Evolutionary conservation across 768 basidiomycete species (phyloP), one percentile per base, ranked within the genome.

Genomic region (Paxillus rubicundulus): DNA sequence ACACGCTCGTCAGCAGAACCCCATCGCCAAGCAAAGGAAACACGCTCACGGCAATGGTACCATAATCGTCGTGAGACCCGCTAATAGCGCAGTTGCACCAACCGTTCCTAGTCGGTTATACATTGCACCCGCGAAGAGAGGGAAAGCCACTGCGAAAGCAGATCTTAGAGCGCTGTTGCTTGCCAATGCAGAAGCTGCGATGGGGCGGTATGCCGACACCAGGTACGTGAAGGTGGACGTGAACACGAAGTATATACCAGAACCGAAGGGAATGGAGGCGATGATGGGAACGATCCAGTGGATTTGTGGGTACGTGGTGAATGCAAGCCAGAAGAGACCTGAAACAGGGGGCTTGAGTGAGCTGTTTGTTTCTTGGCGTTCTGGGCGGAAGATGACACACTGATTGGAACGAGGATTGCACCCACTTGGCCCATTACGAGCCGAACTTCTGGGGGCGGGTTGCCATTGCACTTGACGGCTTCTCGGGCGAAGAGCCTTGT

Each of bases 1-100:
- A 32, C 17, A 18, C 13, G 2, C 7, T 20, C 12, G 32, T 36
- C 18, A 16, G 27, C 13, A 8, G 28, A 41, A 27, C 14, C 6
- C 4, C 33, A 8, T 12, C 20, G 2, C 24, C 2, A 12, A 10
- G n/a, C 2, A n/a, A 3, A 12, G n/a, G 14, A 21, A 24, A 30
- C 9, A 36, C 1, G 72, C 82, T 62, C 50, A 84, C 82, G 82
- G 82, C 39, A 83, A 61, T 0, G 87, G 87, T 1, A 79, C 77
- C 76, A 85, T 80, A 16, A 85, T 42, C 2, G 79, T 77, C 52
- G 79, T 77, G 10, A 89, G 62, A 1, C 87, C 86, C 1, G 82
- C 87, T 16, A 89, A 61, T n/a, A 89, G 73, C 13, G 84, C 86
- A 0, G 83, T 85, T 1, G 85, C 87, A 0, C 87, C 88, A 0